Percentiles rank a stretch among this genome's conserved stretches.
Evolutionary conservation across 2,329 filamentous ascomycete species (phyloP).

Genomic region (Bipolaris victoriae): DNA sequence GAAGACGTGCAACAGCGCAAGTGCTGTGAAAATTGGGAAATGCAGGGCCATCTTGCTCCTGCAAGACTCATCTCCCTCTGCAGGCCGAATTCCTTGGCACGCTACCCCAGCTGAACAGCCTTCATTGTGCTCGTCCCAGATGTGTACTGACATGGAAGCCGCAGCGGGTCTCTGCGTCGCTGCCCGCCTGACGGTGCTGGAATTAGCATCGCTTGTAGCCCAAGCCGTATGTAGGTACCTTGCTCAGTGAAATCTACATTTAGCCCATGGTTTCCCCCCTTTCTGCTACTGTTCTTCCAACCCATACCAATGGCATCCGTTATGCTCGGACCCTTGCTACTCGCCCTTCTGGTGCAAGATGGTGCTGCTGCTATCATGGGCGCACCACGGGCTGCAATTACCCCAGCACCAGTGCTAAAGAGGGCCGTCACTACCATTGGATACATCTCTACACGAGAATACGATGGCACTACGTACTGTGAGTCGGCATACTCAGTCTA

Average conservation of each 20-base stretch:
- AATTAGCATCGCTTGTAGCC: constrained; percentile 2
- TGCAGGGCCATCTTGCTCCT: not conserved
- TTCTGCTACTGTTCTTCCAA: not conserved
- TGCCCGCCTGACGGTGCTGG: constrained; percentile 8
- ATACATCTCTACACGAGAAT: constrained; percentile 12
- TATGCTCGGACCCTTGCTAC: constrained; percentile 7
- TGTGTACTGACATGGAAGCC: constrained; percentile 11
- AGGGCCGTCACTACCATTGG: constrained; percentile 20
- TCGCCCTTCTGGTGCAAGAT: constrained; percentile 3
- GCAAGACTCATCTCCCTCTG: not conserved
- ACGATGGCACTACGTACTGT: constrained; percentile 20
- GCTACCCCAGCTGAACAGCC: constrained; percentile 9
- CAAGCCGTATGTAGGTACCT: constrained; percentile 3
- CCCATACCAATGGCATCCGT: constrained; percentile 5
- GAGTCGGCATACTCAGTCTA: not conserved
- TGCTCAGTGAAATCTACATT: constrained; percentile 1
- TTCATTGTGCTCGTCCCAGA: constrained; percentile 6
- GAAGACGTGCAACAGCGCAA: not conserved
- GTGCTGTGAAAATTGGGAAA: not conserved
- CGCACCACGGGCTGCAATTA: constrained; percentile 14
- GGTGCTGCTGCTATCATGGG: constrained; percentile 12
- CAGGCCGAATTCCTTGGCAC: not conserved
- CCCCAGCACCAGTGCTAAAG: constrained; percentile 10
- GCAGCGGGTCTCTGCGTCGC: constrained; percentile 11
- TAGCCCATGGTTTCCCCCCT: not conserved